These are phyloP conservation scores for Trichodelitschia bisporula DNA, from an alignment of 495 filamentous ascomycete genomes.

Conservation along the genomic window DNA sequence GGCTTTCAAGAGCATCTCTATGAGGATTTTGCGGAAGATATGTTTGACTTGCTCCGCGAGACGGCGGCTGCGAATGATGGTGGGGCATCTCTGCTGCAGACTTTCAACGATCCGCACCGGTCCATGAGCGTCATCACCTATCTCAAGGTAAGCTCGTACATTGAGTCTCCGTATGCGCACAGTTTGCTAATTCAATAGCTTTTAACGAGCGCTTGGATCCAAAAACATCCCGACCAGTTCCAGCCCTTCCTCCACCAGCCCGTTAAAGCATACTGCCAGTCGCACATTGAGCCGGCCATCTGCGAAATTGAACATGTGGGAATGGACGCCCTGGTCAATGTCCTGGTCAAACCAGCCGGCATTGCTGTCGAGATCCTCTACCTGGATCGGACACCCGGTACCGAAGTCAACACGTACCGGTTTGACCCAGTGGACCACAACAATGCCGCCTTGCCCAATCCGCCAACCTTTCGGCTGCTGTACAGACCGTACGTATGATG, in stretches of 20 bases:
- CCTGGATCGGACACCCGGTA: conserved; percentile 65
- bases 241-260: conserved; percentile 37
- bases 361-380: conserved; percentile 75
- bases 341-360: conserved; percentile 54
- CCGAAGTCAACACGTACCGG: conserved; percentile 52
- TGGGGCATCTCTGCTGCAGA: conserved; percentile 35
- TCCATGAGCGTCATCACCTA: conserved; percentile 54
- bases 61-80: conserved; percentile 27
- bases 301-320: conserved; percentile 80
- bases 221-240: conserved; percentile 41
- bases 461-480: conserved; percentile 36
- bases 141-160: conserved; percentile 25
- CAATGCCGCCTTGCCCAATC: conserved; percentile 22
- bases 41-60: conserved; percentile 33
- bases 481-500: conserved; percentile 32
- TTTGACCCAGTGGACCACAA: conserved; percentile 25
- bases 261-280: conserved; percentile 44
- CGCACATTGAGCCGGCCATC: conserved; percentile 43
- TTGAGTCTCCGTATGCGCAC: conserved; percentile 9
- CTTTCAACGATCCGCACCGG: conserved; percentile 45
- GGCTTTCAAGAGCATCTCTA: conserved; percentile 42
- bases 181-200: conserved; percentile 24
- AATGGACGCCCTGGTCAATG: conserved; percentile 48
- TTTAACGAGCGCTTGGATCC: conserved; percentile 73
- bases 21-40: conserved; percentile 65